Base-by-base conservation (phyloP, 1,284 basidiomycete genomes). In the Ganoderma multipileum region DNA sequence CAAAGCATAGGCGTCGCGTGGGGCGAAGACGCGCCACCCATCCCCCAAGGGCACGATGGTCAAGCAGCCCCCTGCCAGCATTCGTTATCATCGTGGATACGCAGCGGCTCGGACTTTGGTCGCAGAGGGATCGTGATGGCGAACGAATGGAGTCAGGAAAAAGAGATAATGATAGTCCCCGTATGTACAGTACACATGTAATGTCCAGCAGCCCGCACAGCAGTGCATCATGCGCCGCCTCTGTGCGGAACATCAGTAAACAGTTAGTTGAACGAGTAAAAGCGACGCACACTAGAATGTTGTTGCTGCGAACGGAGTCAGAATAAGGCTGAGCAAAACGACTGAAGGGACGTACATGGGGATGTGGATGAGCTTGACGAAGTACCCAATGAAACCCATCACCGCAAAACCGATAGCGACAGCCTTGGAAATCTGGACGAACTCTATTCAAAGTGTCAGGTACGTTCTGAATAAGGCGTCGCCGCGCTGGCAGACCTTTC, bases 381-480 rank as follows among this genome's bases (percentile, higher is more conserved):
- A 92, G 84, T 96, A 97, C 14, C 95, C 95, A 80, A 97, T 96
- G 86, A 97, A 95, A n/a, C 96, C 96, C 95, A 98, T 98, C 75
- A 98, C 94, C 65, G 91, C 94, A 78, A 98, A 98, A 23, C 96
- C 96, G 73, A 98, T 91, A 2, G 95, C 95, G 68, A 98, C 95
- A 58, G 96, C 96, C 79, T 91, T 91, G 84, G 92, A 97, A 74
- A 98, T 96, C 80, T 97, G 95, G 64, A 89, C 77, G 82, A 95
- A 98, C 80, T 98, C 96, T 98, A 79, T 14, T 38, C 7, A 7
- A 28, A 20, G 14, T 18, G 26, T 55, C 12, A 63, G 62, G 4
- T 14, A 38, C 8, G 16, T 50, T 5, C n/a, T 26, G 33, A 23
- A 30, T 20, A 14, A 16, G 2, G 3, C 44, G 28, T 55, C 50